A percentile compares a stretch with the other conserved stretches of the same genome.
phyloP scores from a whole-genome alignment of 2,329 filamentous ascomycete genomes.

The Plectosphaerella sp. region DNA sequence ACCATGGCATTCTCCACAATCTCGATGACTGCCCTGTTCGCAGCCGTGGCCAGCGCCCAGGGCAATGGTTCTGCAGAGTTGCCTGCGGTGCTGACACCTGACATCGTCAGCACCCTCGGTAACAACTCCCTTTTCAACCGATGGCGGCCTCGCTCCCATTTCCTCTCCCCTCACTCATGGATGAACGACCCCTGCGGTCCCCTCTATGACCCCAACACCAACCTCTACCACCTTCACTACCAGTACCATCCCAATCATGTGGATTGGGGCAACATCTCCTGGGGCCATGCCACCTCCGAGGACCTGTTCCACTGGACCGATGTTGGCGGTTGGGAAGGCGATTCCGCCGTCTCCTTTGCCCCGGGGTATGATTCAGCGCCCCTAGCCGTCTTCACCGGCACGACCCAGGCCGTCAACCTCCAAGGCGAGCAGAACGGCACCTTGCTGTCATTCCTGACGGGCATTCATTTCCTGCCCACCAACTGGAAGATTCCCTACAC shows the following conservation, averaged over 20 bases:
- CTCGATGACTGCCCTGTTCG: too few relatives aligned
- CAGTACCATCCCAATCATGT: conserved; percentile 42
- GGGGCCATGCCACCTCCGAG: conserved; percentile 60
- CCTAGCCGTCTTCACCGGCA: conserved; percentile 10
- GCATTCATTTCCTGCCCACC: conserved; percentile 10
- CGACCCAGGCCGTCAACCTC: conserved; percentile 9
- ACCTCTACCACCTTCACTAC: conserved; percentile 61
- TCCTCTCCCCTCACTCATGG: conserved; percentile 45
- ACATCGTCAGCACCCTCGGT: conserved; percentile 7
- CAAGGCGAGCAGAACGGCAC: conserved; percentile 10
- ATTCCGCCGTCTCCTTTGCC: conserved; percentile 10
- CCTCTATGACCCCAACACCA: conserved; percentile 48
- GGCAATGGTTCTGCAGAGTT: too few relatives aligned
- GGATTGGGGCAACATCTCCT: conserved; percentile 57
- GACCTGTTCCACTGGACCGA: conserved; percentile 57
- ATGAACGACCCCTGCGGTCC: conserved; percentile 64
- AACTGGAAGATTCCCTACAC: conserved; percentile 13
- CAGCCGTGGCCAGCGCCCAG: too few relatives aligned
- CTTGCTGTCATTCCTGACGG: conserved; percentile 10
- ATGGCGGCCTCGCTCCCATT: conserved; percentile 32
- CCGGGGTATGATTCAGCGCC: conserved; percentile 5
- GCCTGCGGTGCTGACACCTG: conserved; percentile 4
- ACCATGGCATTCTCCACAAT: too few relatives aligned
- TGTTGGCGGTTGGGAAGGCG: conserved; percentile 9
- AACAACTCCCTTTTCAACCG: conserved; percentile 13